Evolutionary conservation across 371 early-diverging fungal species (phyloP).

Genomic region (Mortierella sp.): DNA sequence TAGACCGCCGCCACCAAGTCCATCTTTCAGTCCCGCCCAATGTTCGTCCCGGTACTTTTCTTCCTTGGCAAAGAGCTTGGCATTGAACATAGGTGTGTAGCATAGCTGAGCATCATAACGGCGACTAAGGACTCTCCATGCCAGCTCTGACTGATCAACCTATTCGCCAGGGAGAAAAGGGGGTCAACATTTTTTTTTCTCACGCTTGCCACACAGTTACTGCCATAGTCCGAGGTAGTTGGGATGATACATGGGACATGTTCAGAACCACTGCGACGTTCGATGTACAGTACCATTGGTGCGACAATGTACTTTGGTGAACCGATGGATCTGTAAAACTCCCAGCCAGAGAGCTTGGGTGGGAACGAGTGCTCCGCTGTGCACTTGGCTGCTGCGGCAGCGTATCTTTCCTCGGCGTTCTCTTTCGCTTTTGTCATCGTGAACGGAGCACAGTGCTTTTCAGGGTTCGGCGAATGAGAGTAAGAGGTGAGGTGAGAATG

Average conservation of each 20-base stretch:
- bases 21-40: slow-evolving; percentile 61
- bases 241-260: no score
- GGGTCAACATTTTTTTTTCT: neutral
- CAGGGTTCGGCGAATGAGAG: neutral
- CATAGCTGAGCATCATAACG: slow-evolving; percentile 93
- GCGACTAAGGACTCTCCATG: slow-evolving; percentile 93
- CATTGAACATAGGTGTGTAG: slow-evolving; percentile 99
- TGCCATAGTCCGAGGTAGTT: no score
- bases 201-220: no score
- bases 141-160: slow-evolving; percentile 89
- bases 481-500: neutral
- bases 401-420: slow-evolving; percentile 33
- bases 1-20: slow-evolving; percentile 66
- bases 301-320: slow-evolving; percentile 87
- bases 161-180: neutral
- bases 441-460: neutral
- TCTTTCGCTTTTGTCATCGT: slow-evolving; percentile 26
- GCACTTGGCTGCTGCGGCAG: slow-evolving; percentile 42
- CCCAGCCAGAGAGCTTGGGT: slow-evolving; percentile 83
- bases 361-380: slow-evolving; percentile 34
- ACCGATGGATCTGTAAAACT: slow-evolving; percentile 79
- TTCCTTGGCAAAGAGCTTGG: slow-evolving; percentile 79
- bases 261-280: neutral
- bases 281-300: slow-evolving; percentile 78
- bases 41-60: slow-evolving; percentile 78